Percentiles rank a stretch among this genome's conserved stretches.
Evolutionary conservation across 2,329 filamentous ascomycete species (phyloP).

Genomic region (Calonectria pauciramosa): DNA sequence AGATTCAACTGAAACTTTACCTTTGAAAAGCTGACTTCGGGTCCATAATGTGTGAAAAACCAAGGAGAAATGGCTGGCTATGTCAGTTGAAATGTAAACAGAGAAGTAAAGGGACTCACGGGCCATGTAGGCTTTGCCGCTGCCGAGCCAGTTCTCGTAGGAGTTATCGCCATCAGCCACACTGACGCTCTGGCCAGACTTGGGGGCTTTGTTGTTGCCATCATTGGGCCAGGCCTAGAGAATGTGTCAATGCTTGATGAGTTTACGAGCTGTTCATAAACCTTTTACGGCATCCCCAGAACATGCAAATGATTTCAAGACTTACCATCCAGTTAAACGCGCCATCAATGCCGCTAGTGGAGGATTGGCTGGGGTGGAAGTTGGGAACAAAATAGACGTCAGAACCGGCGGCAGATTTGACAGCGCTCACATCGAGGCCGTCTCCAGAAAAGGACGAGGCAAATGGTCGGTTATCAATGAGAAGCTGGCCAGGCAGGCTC

Average conservation of each 20-base stretch:
- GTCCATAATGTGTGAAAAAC: slow-evolving; percentile 64
- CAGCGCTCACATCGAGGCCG: slow-evolving; percentile 57
- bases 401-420: slow-evolving; percentile 58
- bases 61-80: slow-evolving; percentile 46
- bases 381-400: slow-evolving; percentile 65
- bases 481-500: slow-evolving; percentile 59
- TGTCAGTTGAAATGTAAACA: neutral
- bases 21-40: slow-evolving; percentile 35
- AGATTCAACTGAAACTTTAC: neutral
- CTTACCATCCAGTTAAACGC: slow-evolving; percentile 58
- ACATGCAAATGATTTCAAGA: neutral
- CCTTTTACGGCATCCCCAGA: neutral
- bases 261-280: neutral
- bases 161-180: slow-evolving; percentile 55
- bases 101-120: slow-evolving; percentile 27
- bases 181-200: slow-evolving; percentile 52
- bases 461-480: slow-evolving; percentile 63
- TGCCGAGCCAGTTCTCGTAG: slow-evolving; percentile 51
- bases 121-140: slow-evolving; percentile 62
- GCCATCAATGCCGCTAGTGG: slow-evolving; percentile 58
- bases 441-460: slow-evolving; percentile 68
- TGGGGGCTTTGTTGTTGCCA: slow-evolving; percentile 64
- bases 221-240: slow-evolving; percentile 58
- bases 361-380: slow-evolving; percentile 57
- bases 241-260: neutral